A percentile compares a stretch with the other conserved stretches of the same genome.
phyloP scores from a whole-genome alignment of 805 yeast genomes.

The Metschnikowia lachancei region DNA sequence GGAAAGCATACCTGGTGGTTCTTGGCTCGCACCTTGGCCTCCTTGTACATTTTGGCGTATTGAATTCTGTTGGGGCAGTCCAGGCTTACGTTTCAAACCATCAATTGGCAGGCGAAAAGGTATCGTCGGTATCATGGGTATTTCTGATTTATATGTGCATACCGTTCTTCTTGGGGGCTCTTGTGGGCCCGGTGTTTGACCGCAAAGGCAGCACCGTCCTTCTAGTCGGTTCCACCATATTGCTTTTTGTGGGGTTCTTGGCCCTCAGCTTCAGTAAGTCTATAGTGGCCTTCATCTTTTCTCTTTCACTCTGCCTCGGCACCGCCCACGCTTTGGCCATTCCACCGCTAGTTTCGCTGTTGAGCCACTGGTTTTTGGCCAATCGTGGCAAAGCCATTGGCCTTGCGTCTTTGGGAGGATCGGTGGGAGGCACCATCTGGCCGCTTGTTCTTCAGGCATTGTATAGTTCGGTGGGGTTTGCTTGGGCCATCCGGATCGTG shows the following conservation, averaged over 20 bases:
- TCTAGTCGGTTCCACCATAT: conserved; percentile 26
- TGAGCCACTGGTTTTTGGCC: conserved; percentile 63
- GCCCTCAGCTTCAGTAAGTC: conserved; percentile 53
- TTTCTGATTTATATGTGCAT: conserved; percentile 56
- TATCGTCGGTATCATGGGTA: conserved; percentile 59
- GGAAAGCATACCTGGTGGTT: conserved; percentile 52
- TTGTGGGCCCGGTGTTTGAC: conserved; percentile 64
- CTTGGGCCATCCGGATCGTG: conserved; percentile 56
- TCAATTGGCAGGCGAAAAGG: conserved; percentile 46
- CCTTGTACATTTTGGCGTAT: conserved; percentile 51
- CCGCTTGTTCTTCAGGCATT: conserved; percentile 52
- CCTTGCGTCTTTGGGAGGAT: conserved; percentile 62
- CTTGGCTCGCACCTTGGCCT: conserved; percentile 59
- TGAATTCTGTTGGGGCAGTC: conserved; percentile 60
- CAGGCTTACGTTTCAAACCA: conserved; percentile 55
- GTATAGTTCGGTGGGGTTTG: conserved; percentile 50
- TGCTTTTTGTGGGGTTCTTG: conserved; percentile 51
- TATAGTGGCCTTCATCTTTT: conserved; percentile 59
- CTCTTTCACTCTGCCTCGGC: conserved; percentile 53
- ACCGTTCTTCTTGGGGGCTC: conserved; percentile 24
- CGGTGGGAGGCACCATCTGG: conserved; percentile 61
- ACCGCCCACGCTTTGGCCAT: conserved; percentile 58
- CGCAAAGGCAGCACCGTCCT: conserved; percentile 52
- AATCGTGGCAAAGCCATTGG: conserved; percentile 64
- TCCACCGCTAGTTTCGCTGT: conserved; percentile 59